These are phyloP conservation scores for Lentinus tigrinus DNA, from an alignment of 768 basidiomycete genomes.

Conservation along the genomic window DNA sequence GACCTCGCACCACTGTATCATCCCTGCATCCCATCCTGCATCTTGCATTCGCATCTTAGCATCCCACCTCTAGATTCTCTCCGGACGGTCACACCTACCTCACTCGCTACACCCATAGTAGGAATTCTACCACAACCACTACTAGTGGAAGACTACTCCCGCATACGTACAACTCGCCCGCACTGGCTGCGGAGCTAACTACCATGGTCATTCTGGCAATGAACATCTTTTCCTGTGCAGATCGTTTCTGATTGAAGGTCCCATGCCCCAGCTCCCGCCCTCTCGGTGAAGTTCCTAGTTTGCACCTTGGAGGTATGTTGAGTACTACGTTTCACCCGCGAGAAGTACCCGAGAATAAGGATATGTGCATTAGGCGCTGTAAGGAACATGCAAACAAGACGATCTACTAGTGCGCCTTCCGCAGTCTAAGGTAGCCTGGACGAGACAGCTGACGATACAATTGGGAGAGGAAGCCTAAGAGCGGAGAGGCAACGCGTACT, in stretches of 20 bases:
- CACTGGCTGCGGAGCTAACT: conserved; percentile 8
- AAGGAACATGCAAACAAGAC: background rate
- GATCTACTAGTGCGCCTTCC: background rate
- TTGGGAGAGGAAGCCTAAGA: background rate
- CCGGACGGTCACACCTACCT: background rate
- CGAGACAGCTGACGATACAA: background rate
- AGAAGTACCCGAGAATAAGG: background rate
- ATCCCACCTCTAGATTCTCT: background rate
- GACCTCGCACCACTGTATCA: background rate
- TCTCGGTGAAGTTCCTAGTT: background rate
- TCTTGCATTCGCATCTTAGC: background rate
- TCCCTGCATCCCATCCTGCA: background rate
- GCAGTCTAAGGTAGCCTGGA: background rate
- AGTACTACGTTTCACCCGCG: background rate
- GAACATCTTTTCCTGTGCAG: background rate
- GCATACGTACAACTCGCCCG: background rate
- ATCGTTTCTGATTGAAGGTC: background rate
- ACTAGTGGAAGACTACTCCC: background rate
- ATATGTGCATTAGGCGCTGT: background rate
- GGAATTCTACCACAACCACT: background rate
- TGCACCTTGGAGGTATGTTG: background rate
- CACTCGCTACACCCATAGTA: background rate
- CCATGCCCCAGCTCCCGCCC: background rate
- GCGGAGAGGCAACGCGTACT: background rate
- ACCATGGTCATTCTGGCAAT: background rate